phyloP scores from a whole-genome alignment of 75 land plant genomes.

The Pinus tabuliformis region DNA sequence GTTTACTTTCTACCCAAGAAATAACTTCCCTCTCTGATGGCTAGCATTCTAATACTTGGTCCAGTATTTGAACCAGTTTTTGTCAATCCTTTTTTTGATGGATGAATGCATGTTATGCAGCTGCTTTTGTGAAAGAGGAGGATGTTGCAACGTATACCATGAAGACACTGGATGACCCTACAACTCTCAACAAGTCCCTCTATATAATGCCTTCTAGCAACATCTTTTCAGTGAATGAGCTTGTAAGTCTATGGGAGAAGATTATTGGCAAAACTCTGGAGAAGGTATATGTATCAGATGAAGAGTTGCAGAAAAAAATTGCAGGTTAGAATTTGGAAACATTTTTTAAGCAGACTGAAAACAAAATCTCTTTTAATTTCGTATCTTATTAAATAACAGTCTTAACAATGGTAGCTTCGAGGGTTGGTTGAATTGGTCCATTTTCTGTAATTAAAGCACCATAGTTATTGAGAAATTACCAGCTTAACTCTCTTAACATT shows the following conservation, averaged over 20 bases:
- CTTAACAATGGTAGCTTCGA: too few relatives aligned
- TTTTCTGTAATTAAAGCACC: too few relatives aligned
- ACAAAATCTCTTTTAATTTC: too few relatives aligned
- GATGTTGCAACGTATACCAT: slow-evolving; percentile 60
- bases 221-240: slow-evolving; percentile 35
- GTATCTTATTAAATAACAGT: too few relatives aligned
- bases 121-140: slow-evolving; percentile 38
- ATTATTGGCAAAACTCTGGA: slow-evolving; percentile 33
- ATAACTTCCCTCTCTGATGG: background rate
- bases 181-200: slow-evolving; percentile 53
- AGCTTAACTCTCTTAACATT: too few relatives aligned
- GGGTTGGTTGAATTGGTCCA: too few relatives aligned
- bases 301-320: slow-evolving; percentile 23
- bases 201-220: slow-evolving; percentile 50
- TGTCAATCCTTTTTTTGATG: background rate
- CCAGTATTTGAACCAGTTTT: too few relatives aligned
- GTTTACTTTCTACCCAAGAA: background rate
- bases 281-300: slow-evolving; percentile 24
- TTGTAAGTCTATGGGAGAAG: slow-evolving; percentile 50
- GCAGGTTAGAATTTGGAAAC: too few relatives aligned
- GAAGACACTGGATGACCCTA: slow-evolving; percentile 47
- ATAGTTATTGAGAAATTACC: too few relatives aligned
- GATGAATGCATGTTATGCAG: slow-evolving; percentile 14
- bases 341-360: too few relatives aligned
- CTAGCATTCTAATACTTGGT: too few relatives aligned